Conservation (phyloP, 495 filamentous ascomycete genomes). For the Trichoderma virens region DNA sequence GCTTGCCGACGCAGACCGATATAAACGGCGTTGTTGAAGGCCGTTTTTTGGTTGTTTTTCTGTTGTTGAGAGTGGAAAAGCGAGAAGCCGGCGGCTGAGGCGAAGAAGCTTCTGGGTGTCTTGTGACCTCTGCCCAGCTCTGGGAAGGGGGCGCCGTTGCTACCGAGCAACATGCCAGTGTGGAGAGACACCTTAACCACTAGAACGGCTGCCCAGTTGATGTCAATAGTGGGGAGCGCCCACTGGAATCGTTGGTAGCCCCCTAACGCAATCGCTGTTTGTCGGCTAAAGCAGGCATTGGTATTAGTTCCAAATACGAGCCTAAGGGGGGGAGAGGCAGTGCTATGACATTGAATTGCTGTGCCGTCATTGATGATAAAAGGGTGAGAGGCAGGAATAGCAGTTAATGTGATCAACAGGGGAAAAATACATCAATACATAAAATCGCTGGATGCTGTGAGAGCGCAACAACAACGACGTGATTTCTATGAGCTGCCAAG, state of each 20-base stretch:
- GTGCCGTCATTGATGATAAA: too few species aligned
- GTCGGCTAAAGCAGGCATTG: background rate
- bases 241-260: background rate
- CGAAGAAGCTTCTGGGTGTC: background rate
- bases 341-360: background rate
- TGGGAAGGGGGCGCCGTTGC: conserved; percentile 1
- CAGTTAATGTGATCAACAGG: too few species aligned
- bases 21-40: background rate
- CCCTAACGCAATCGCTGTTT: background rate
- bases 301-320: background rate
- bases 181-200: background rate
- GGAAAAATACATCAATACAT: too few species aligned
- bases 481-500: background rate
- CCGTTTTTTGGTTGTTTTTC: background rate
- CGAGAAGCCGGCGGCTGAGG: background rate
- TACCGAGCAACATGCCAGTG: conserved; percentile 2
- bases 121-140: background rate
- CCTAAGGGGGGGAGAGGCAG: background rate
- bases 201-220: background rate
- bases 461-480: too few species aligned
- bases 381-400: too few species aligned
- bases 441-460: too few species aligned
- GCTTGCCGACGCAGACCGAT: background rate
- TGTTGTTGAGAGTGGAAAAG: background rate
- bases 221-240: background rate